Percentiles rank a stretch among this genome's conserved stretches.
phyloP scores from a whole-genome alignment of 257 asterid species.

The Solanum gandarillasii region DNA sequence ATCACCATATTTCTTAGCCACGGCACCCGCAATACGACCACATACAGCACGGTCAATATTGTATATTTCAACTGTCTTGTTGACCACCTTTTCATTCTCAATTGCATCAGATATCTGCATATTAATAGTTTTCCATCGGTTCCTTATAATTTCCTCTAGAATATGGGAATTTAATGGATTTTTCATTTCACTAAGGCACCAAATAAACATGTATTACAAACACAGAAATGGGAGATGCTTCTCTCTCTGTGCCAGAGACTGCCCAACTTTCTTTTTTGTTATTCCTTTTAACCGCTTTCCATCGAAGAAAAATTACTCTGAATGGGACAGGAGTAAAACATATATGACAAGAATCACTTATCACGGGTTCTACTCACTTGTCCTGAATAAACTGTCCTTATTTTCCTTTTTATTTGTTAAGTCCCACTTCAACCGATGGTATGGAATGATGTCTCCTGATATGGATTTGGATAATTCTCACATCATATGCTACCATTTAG shows the following conservation, averaged over 20 bases:
- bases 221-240: not conserved
- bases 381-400: not conserved
- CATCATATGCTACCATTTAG: not conserved
- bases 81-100: conserved; percentile 70
- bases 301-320: not conserved
- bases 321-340: not conserved
- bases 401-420: not conserved
- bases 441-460: not conserved
- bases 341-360: not conserved
- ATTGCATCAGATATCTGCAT: conserved; percentile 75
- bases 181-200: not conserved
- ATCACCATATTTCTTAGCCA: conserved; percentile 97
- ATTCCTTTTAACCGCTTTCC: not conserved
- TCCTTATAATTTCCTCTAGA: not conserved
- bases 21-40: conserved; percentile 93
- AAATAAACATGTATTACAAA: not conserved
- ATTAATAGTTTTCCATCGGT: not conserved
- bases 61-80: conserved; percentile 63
- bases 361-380: not conserved
- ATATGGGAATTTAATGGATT: not conserved
- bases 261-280: not conserved
- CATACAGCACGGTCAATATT: conserved; percentile 97
- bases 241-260: not conserved
- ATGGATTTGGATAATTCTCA: not conserved
- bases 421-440: not conserved